These are phyloP conservation scores for Penicillium janthinellum DNA, from an alignment of 2,329 filamentous ascomycete genomes.

Conservation along the genomic window DNA sequence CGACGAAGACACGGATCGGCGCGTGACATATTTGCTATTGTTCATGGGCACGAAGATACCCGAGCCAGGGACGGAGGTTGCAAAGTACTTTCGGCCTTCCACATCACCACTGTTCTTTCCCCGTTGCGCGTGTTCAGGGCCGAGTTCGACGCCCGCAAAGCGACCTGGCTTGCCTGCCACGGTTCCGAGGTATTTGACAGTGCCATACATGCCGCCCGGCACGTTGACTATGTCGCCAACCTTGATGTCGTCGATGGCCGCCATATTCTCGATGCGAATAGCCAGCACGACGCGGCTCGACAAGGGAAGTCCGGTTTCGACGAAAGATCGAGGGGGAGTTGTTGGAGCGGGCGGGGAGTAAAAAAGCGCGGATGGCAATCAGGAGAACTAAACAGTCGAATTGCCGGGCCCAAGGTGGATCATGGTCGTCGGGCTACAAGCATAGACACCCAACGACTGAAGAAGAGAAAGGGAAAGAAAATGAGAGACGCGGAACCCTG, in stretches of 20 bases:
- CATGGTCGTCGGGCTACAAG: slow-evolving; percentile 13
- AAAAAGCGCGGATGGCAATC: slow-evolving; percentile 14
- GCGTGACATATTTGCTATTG: slow-evolving; percentile 67
- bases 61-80: slow-evolving; percentile 72
- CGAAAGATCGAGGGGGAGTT: slow-evolving; percentile 9
- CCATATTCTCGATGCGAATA: slow-evolving; percentile 31
- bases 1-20: slow-evolving; percentile 53
- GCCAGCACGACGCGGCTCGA: not conserved
- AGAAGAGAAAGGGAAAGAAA: not conserved
- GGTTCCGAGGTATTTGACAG: slow-evolving; percentile 81
- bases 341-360: slow-evolving; percentile 10
- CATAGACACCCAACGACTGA: slow-evolving; percentile 1
- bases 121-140: slow-evolving; percentile 73
- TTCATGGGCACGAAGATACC: slow-evolving; percentile 91
- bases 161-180: slow-evolving; percentile 87
- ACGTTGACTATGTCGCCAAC: slow-evolving; percentile 88
- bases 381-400: slow-evolving; percentile 11
- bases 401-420: slow-evolving; percentile 15
- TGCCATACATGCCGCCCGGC: slow-evolving; percentile 88
- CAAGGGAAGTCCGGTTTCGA: slow-evolving; percentile 6
- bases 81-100: slow-evolving; percentile 82
- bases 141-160: slow-evolving; percentile 91
- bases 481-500: not conserved
- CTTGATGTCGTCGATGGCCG: slow-evolving; percentile 56
- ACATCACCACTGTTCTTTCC: slow-evolving; percentile 98